These are phyloP conservation scores for Agaricus sinodeliciosus DNA, from an alignment of 768 basidiomycete species.

Conservation along the genomic window DNA sequence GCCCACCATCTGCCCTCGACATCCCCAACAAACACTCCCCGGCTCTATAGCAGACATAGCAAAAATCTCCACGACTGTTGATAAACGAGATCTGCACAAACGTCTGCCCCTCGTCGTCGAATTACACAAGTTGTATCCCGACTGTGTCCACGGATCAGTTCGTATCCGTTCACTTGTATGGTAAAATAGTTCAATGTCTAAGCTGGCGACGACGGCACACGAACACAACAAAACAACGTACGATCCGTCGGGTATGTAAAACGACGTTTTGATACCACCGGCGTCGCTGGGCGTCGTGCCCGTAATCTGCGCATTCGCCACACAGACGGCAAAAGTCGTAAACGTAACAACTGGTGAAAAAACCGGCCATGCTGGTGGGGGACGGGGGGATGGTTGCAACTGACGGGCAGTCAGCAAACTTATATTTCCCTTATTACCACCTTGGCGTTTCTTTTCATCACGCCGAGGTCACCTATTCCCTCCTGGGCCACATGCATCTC, in stretches of 20 bases:
- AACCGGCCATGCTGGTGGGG: no score
- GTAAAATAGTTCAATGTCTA: slow-evolving; percentile 4
- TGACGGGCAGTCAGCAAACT: no score
- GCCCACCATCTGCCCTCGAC: slow-evolving; percentile 70
- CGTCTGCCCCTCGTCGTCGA: slow-evolving; percentile 52
- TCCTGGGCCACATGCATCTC: no score
- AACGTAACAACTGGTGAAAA: not conserved
- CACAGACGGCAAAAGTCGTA: not conserved
- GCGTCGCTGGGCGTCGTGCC: slow-evolving; percentile 32
- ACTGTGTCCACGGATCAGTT: slow-evolving; percentile 32
- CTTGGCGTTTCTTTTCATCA: no score
- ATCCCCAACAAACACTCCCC: slow-evolving; percentile 52
- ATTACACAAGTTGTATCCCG: slow-evolving; percentile 64
- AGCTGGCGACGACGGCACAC: not conserved
- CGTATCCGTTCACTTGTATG: slow-evolving; percentile 28
- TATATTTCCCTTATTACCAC: no score
- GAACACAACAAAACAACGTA: no score
- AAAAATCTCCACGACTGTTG: slow-evolving; percentile 57
- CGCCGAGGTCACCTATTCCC: no score
- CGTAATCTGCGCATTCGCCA: slow-evolving; percentile 2
- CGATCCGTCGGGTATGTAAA: slow-evolving; percentile 34
- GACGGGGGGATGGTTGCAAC: no score
- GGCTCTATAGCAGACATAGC: slow-evolving; percentile 49
- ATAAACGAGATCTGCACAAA: slow-evolving; percentile 59
- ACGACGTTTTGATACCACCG: slow-evolving; percentile 34